phyloP scores from a whole-genome alignment of 495 filamentous ascomycete genomes.

The Sporormia fimetaria region DNA sequence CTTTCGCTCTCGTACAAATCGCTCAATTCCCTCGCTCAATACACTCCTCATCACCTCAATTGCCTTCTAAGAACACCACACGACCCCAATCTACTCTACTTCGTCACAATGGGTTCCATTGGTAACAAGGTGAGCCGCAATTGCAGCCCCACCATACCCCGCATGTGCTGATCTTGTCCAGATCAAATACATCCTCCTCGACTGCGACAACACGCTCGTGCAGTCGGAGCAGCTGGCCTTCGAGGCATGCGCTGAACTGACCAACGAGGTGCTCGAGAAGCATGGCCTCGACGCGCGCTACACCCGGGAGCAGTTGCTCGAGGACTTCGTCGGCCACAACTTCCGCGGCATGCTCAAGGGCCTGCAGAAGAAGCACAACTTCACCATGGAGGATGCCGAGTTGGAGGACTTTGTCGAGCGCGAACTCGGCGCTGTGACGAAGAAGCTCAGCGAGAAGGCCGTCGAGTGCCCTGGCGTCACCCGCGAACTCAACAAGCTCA shows the following conservation, averaged over 20 bases:
- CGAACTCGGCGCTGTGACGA: conserved; percentile 76
- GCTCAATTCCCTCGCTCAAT: not conserved
- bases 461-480: conserved; percentile 64
- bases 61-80: not conserved
- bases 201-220: conserved; percentile 97
- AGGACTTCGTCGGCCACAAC: conserved; percentile 90
- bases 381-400: conserved; percentile 55
- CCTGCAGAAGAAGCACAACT: conserved; percentile 65
- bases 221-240: conserved; percentile 87
- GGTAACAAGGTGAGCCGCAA: conserved; percentile 2
- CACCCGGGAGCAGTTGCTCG: conserved; percentile 65
- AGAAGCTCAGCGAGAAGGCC: conserved; percentile 60
- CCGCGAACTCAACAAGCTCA: conserved; percentile 55
- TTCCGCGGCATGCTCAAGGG: conserved; percentile 83
- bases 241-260: conserved; percentile 83
- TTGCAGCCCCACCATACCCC: conserved; percentile 8
- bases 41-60: not conserved
- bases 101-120: conserved; percentile 19
- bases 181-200: conserved; percentile 79
- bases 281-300: conserved; percentile 58
- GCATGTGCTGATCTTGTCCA: conserved; percentile 29
- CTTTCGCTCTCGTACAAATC: not conserved
- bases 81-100: not conserved
- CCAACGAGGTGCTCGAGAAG: conserved; percentile 75
- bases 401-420: conserved; percentile 63